These are phyloP conservation scores for Microdochium paspali DNA, from an alignment of 2,329 filamentous ascomycete genomes.

Conservation along the genomic window DNA sequence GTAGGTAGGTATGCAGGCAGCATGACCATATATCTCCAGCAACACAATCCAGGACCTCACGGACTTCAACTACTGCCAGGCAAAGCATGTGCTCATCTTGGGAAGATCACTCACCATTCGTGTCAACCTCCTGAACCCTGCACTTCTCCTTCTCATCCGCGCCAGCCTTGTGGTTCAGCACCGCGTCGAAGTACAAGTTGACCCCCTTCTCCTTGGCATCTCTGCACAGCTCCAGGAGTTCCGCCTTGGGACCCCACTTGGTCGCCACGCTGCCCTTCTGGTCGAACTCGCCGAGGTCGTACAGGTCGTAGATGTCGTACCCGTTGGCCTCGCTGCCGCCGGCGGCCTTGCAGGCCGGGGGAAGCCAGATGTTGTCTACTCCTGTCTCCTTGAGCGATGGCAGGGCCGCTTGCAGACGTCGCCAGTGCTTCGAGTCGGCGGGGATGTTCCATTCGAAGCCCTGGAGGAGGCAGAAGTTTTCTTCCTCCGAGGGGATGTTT, in stretches of 20 bases:
- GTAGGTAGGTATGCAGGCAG: background rate
- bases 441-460: conserved; percentile 67
- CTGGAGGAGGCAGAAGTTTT: conserved; percentile 32
- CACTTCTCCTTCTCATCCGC: conserved; percentile 55
- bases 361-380: conserved; percentile 57
- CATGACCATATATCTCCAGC: background rate
- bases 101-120: conserved; percentile 26
- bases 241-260: conserved; percentile 60
- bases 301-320: conserved; percentile 62
- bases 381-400: conserved; percentile 48
- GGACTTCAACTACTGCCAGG: too few species aligned
- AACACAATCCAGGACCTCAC: too few species aligned
- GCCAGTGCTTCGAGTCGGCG: conserved; percentile 51
- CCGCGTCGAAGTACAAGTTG: conserved; percentile 58
- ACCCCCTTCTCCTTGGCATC: conserved; percentile 43
- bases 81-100: conserved; percentile 1
- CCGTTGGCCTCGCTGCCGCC: conserved; percentile 53
- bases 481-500: background rate
- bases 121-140: conserved; percentile 50
- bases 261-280: conserved; percentile 54
- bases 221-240: conserved; percentile 43
- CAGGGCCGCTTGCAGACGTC: conserved; percentile 41
- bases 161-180: conserved; percentile 64
- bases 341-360: conserved; percentile 58
- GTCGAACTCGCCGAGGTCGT: conserved; percentile 63